phyloP scores from a whole-genome alignment of 1,284 basidiomycete genomes.

The Trametes hirsuta region DNA sequence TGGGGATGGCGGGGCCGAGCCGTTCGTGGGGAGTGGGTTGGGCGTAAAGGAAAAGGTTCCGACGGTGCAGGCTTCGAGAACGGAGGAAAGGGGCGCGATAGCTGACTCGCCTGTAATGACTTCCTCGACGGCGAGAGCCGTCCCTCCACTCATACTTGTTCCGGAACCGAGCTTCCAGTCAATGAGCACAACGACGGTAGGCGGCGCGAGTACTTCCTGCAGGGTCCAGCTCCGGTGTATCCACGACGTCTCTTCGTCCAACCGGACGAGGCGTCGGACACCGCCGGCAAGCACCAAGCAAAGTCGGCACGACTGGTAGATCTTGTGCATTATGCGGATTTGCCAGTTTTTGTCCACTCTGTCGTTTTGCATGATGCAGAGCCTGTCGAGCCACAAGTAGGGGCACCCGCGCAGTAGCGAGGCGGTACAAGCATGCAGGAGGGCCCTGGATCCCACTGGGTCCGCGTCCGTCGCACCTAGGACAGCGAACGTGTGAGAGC shows the following conservation, averaged over 20 bases:
- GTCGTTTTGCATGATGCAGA: conserved; percentile 17
- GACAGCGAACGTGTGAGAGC: conserved; percentile 2
- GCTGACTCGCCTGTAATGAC: background rate
- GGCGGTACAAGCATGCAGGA: conserved; percentile 10
- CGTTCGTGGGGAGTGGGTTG: background rate
- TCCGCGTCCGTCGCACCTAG: conserved; percentile 12
- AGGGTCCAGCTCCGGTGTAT: conserved; percentile 21
- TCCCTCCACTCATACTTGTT: background rate
- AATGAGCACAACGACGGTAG: background rate
- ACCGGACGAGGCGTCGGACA: background rate
- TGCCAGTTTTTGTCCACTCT: conserved; percentile 20
- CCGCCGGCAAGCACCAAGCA: conserved; percentile 11
- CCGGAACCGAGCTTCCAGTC: background rate
- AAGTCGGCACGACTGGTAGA: conserved; percentile 6
- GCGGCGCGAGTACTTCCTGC: conserved; percentile 12
- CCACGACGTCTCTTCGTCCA: conserved; percentile 21
- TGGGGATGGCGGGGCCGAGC: background rate
- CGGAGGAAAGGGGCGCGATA: background rate
- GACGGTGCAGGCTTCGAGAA: background rate
- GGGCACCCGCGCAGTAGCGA: background rate
- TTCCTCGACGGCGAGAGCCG: background rate
- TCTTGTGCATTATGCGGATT: conserved; percentile 13
- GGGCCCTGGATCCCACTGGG: conserved; percentile 11
- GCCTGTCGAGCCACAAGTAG: conserved; percentile 19
- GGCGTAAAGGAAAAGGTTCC: background rate